Evolutionary conservation across 176 grass and related monocot species (phyloP).

Genomic region (Pontederia crassipes): DNA sequence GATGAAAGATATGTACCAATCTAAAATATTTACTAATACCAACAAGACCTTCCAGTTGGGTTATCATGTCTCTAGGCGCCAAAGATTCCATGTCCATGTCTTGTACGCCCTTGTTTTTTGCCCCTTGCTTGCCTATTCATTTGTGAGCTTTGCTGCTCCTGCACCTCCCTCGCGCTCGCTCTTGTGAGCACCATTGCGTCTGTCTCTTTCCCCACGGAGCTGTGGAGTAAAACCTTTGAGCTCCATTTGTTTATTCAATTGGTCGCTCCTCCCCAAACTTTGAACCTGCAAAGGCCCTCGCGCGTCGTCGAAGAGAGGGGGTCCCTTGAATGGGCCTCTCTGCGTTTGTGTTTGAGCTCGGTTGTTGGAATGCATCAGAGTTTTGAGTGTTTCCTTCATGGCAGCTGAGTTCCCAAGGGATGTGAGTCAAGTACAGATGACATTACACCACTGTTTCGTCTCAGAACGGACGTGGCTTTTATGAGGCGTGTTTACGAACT

Average conservation of each 20-base stretch:
- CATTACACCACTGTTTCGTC: background rate
- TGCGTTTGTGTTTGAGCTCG: background rate
- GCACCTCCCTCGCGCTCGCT: background rate
- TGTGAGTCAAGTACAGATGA: background rate
- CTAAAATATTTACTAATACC: background rate
- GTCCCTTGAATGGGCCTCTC: background rate
- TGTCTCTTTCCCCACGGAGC: background rate
- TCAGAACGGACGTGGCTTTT: background rate
- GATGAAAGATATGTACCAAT: background rate
- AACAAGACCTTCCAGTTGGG: background rate
- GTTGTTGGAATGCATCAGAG: background rate
- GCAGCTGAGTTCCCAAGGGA: background rate
- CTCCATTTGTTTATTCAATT: background rate
- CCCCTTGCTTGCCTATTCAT: background rate
- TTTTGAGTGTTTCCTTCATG: background rate
- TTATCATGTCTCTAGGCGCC: background rate
- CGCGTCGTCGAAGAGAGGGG: background rate
- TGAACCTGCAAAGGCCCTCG: background rate
- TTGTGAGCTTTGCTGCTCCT: background rate
- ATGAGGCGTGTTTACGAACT: background rate
- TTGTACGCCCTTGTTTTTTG: background rate
- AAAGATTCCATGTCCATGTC: constrained; percentile 1
- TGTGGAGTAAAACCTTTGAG: background rate
- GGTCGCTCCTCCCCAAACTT: background rate
- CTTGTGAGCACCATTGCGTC: background rate